Evolutionary conservation across 306 rosid genomes (phyloP), one percentile per base, ranked within the genome.

Genomic region (Rosa lucieae): DNA sequence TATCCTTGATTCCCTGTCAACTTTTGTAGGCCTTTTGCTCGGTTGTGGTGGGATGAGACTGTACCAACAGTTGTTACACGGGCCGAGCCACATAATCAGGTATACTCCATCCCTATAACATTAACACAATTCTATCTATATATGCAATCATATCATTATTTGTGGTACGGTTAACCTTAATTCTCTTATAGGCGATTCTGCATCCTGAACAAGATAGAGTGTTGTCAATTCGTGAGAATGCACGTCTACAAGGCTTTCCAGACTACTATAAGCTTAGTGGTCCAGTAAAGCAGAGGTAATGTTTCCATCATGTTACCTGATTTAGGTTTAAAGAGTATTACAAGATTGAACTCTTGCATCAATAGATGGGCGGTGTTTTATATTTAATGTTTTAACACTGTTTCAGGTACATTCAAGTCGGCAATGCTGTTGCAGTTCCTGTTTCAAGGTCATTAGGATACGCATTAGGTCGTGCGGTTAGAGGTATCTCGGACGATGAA

Each of bases 361-460:
- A 32, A 32, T 32, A 40, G 44, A 40, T 40, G 44, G 7, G 6
- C 7, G 44, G 44, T 40, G 44, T 40, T 40, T 40, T 40, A 40
- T 4, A 40, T 40, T 6, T 6, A 4, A 40, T 40, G 6, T 40
- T 46, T 59, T 59, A 15, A 29, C 8, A 21, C 32, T 5, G 8
- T 73, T 80, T 67, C 73, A 94, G 98, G 84, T 94, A 94, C 75
- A 88, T 88, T 29, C 98, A 94, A 84, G 93, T 92, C 21, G 98
- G 98, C 11, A 94, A 94, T 78, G 98, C 97, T 0, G 98, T 94
- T 5, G 97, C 97, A 2, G 91, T 94, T 66, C 98, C 97, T 0
- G 98, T 94, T 5, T 89, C 94, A 76, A 32, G 92, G 61, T 96
- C 93, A 1, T 77, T 94, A 21, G 98, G 98, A 10, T 90, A 88